Conservation (phyloP, 176 grass and related monocot genomes). For the Oryza meyeriana region DNA sequence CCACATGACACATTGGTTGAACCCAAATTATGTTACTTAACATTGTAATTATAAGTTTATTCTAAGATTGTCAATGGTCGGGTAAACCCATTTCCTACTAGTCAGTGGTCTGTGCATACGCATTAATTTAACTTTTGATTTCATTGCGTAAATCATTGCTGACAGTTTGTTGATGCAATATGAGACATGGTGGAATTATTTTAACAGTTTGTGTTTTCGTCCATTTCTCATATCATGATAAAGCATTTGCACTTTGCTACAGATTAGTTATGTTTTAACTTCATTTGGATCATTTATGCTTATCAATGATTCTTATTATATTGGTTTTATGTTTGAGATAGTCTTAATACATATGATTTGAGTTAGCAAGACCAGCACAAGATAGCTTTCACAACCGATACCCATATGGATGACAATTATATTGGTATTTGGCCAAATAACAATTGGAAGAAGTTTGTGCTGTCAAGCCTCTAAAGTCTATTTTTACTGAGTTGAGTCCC, state of each 20-base stretch:
- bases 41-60: background rate
- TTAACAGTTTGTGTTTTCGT: background rate
- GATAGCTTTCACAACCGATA: background rate
- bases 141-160: background rate
- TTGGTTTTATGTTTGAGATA: slow-evolving; percentile 3
- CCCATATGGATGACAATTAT: slow-evolving; percentile 4
- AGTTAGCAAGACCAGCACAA: background rate
- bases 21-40: background rate
- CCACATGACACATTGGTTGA: no score
- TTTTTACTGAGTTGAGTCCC: background rate
- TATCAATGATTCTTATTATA: background rate
- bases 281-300: background rate
- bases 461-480: background rate
- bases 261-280: slow-evolving; percentile 3
- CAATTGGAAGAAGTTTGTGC: background rate
- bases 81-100: background rate
- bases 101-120: background rate
- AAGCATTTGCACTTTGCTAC: background rate
- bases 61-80: background rate
- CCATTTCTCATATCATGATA: background rate
- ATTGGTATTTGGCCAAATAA: background rate
- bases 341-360: slow-evolving; percentile 18
- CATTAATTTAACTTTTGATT: slow-evolving; percentile 13
- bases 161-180: background rate
- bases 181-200: background rate